Evolutionary conservation across 2,329 filamentous ascomycete species (phyloP).

Genomic region (Fusarium verrucosum): DNA sequence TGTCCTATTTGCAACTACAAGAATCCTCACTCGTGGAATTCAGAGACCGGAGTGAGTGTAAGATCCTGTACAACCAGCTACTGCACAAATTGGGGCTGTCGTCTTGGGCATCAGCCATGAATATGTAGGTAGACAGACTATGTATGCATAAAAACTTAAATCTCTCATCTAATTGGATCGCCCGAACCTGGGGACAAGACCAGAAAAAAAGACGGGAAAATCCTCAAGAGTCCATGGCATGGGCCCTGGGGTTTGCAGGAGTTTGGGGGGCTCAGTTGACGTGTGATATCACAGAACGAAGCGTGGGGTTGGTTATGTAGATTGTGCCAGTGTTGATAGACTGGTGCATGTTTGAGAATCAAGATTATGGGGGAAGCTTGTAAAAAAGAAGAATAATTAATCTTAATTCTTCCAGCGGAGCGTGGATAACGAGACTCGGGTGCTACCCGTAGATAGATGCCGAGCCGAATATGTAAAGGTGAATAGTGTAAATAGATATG

Average conservation of each 20-base stretch:
- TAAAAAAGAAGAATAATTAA: not conserved
- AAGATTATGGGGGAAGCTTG: constrained; percentile 17
- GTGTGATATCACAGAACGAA: constrained; percentile 30
- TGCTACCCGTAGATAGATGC: constrained; percentile 21
- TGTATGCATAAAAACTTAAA: constrained; percentile 2
- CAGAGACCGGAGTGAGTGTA: not conserved
- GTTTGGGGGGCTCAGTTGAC: constrained; percentile 33
- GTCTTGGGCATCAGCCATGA: constrained; percentile 19
- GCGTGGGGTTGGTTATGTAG: constrained; percentile 33
- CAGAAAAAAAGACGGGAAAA: constrained; percentile 13
- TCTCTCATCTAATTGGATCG: constrained; percentile 12
- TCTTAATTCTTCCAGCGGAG: not conserved
- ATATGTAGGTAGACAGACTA: no score
- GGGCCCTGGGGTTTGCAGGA: constrained; percentile 2
- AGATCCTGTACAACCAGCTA: not conserved
- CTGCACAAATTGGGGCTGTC: constrained; percentile 12
- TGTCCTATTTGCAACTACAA: not conserved
- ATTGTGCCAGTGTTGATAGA: constrained; percentile 7
- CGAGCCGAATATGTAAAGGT: constrained; percentile 12
- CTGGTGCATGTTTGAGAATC: constrained; percentile 8
- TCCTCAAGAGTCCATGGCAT: not conserved
- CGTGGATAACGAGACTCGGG: constrained; percentile 9
- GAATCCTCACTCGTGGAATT: not conserved
- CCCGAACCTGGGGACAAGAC: constrained; percentile 11
- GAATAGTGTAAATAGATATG: not conserved